Evolutionary conservation across 257 asterid species (phyloP).

Genomic region (Phtheirospermum japonicum): DNA sequence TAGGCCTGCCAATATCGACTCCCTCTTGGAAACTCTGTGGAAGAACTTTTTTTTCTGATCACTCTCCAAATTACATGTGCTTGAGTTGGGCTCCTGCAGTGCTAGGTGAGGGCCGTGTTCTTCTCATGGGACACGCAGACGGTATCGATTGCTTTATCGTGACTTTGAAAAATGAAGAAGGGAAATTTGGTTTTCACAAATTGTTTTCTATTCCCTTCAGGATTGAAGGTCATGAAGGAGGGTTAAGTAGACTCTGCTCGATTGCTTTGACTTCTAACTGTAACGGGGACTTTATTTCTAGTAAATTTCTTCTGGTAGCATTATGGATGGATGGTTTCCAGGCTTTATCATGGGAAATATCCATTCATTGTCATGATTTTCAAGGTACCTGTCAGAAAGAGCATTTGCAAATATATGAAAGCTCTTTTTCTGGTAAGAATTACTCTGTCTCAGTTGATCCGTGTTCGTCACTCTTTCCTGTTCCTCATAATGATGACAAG

Average conservation of each 20-base stretch:
- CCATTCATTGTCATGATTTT: conserved; percentile 49
- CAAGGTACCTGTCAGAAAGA: conserved; percentile 37
- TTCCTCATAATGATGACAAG: conserved; percentile 47
- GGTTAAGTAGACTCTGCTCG: conserved; percentile 54
- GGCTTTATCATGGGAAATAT: conserved; percentile 87
- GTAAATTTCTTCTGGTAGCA: conserved; percentile 74
- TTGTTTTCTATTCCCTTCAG: conserved; percentile 58
- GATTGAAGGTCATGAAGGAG: conserved; percentile 40
- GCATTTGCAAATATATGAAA: conserved; percentile 50
- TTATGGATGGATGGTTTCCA: conserved; percentile 62
- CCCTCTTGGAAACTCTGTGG: conserved; percentile 66
- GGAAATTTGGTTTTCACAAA: conserved; percentile 39
- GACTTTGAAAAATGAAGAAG: conserved; percentile 39
- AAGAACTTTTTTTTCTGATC: conserved; percentile 35
- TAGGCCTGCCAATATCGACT: conserved; percentile 59
- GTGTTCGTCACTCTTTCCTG: conserved; percentile 68
- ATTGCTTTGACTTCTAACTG: conserved; percentile 64
- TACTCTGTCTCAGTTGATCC: conserved; percentile 57
- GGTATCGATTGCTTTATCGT: conserved; percentile 72
- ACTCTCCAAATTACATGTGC: conserved; percentile 60
- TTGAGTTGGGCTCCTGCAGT: conserved; percentile 81
- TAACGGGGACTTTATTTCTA: conserved; percentile 42
- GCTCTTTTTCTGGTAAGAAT: conserved; percentile 52
- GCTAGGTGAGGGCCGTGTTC: conserved; percentile 47
- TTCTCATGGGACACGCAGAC: conserved; percentile 71